Percentiles rank a stretch among this genome's conserved stretches.
Evolutionary conservation across 2,329 filamentous ascomycete species (phyloP).

Genomic region (Calcarisporium arbuscula): DNA sequence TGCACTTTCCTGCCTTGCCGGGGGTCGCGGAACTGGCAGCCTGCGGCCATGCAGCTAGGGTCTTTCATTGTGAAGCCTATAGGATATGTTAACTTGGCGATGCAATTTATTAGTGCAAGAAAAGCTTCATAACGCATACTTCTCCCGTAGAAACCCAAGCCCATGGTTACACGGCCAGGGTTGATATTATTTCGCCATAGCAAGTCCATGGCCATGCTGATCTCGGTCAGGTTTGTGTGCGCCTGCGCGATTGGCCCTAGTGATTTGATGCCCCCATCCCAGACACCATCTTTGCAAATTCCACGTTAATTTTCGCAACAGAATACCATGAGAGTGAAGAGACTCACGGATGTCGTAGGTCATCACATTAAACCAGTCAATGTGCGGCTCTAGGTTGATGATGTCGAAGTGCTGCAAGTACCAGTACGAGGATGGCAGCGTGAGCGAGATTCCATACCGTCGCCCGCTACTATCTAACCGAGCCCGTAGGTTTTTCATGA

Average conservation of each 20-base stretch:
- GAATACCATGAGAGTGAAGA: neutral
- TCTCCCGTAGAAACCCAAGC: conserved; percentile 40
- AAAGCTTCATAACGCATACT: too few species aligned
- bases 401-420: conserved; percentile 22
- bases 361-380: conserved; percentile 6
- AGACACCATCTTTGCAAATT: conserved; percentile 33
- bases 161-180: conserved; percentile 34
- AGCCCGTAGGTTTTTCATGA: conserved; percentile 15
- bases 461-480: conserved; percentile 3
- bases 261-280: conserved; percentile 27
- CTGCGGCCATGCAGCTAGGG: conserved; percentile 17
- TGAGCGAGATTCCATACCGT: conserved; percentile 16
- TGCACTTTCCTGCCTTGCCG: conserved; percentile 22
- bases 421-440: conserved; percentile 21
- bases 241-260: conserved; percentile 24
- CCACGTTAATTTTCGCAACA: too few species aligned
- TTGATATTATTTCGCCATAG: conserved; percentile 40
- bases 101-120: too few species aligned
- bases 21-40: conserved; percentile 17
- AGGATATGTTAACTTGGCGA: too few species aligned
- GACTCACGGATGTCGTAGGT: conserved; percentile 5
- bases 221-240: conserved; percentile 44
- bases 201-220: conserved; percentile 35
- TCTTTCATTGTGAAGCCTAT: conserved; percentile 31
- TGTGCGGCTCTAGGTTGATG: conserved; percentile 7